Evolutionary conservation across 805 yeast species (phyloP).

Genomic region (Metschnikowia henanensis): DNA sequence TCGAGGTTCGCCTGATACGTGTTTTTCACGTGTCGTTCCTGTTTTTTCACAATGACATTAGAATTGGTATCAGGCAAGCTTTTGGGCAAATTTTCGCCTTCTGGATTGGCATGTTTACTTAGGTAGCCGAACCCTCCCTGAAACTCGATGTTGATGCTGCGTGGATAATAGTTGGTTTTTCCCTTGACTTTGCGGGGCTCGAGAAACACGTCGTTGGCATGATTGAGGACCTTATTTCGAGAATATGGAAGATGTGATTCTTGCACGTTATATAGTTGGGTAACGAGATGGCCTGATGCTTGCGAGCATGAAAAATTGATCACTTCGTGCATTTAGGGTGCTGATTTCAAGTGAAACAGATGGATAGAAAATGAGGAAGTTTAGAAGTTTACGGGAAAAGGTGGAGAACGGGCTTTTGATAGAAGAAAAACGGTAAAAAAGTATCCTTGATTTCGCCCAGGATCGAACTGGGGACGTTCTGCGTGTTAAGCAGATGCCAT

Average conservation of each 20-base stretch:
- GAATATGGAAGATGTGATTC: conserved; percentile 63
- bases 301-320: conserved; percentile 75
- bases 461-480: conserved; percentile 29
- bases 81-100: conserved; percentile 13
- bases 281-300: conserved; percentile 66
- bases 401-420: no score
- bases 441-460: conserved; percentile 24
- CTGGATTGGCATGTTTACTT: conserved; percentile 51
- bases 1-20: conserved; percentile 69
- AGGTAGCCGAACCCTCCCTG: conserved; percentile 75
- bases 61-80: not conserved
- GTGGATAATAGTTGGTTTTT: conserved; percentile 64
- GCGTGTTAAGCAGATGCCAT: conserved; percentile 29
- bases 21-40: conserved; percentile 44
- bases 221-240: conserved; percentile 44
- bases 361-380: not conserved
- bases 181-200: conserved; percentile 22
- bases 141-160: conserved; percentile 81
- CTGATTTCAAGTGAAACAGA: not conserved
- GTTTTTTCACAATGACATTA: conserved; percentile 28
- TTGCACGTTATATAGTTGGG: conserved; percentile 82
- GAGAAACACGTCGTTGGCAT: conserved; percentile 43
- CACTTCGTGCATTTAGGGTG: conserved; percentile 45
- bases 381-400: no score
- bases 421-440: not conserved